phyloP scores from a whole-genome alignment of 2,329 filamentous ascomycete species.

The Neonectria faginata region DNA sequence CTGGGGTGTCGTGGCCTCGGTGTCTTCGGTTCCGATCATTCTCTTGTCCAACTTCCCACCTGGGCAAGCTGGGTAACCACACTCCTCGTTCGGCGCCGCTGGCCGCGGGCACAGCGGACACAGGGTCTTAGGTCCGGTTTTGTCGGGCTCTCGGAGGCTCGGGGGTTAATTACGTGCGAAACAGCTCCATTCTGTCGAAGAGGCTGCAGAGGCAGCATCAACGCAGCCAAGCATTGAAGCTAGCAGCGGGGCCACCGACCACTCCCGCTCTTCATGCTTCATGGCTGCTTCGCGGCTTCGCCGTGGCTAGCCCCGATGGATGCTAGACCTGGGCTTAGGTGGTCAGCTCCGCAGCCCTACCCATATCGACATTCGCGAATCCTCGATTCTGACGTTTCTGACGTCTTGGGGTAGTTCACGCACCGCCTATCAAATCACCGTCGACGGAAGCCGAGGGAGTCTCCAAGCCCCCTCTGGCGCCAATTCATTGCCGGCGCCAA shows the following conservation, averaged over 20 bases:
- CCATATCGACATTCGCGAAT: slow-evolving; percentile 31
- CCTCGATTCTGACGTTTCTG: slow-evolving; percentile 5
- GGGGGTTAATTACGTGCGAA: slow-evolving; percentile 41
- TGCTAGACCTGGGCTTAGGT: neutral
- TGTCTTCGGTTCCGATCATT: slow-evolving; percentile 13
- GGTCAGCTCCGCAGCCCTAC: slow-evolving; percentile 27
- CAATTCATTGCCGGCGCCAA: slow-evolving; percentile 1
- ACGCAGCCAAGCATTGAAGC: slow-evolving; percentile 15
- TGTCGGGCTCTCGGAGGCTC: slow-evolving; percentile 44
- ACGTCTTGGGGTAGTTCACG: slow-evolving; percentile 21
- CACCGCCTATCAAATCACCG: neutral
- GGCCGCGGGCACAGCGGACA: slow-evolving; percentile 13
- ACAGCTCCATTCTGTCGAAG: slow-evolving; percentile 29
- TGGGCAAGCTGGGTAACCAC: slow-evolving; percentile 2
- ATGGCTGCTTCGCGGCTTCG: slow-evolving; percentile 32
- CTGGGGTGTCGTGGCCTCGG: slow-evolving; percentile 10
- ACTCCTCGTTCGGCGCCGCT: slow-evolving; percentile 17
- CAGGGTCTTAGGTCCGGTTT: slow-evolving; percentile 30
- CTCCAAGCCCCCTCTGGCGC: neutral
- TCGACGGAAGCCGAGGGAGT: neutral
- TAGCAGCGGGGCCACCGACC: slow-evolving; percentile 26
- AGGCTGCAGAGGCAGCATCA: slow-evolving; percentile 13
- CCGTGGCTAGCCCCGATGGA: slow-evolving; percentile 25
- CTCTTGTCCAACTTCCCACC: slow-evolving; percentile 11
- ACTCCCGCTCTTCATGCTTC: slow-evolving; percentile 19